Base-by-base conservation (phyloP, 2,329 filamentous ascomycete species). In the Colletotrichum camelliae region DNA sequence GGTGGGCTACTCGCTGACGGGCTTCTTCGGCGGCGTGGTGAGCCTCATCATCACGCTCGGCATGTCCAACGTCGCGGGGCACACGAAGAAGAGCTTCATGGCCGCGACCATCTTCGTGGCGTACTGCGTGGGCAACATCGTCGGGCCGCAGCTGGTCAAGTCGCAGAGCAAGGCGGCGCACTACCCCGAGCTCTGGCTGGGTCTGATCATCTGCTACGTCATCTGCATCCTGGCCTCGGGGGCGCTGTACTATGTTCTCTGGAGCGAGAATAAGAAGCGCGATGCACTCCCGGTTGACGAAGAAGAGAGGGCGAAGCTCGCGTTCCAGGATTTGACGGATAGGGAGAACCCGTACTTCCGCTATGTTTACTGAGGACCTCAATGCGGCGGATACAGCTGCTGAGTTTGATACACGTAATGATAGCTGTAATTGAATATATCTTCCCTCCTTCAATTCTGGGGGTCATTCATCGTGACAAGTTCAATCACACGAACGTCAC, bases 71-170 rank as follows among this genome's bases (percentile, higher is more conserved):
- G 93, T 95, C 0, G 93, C 94, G 0, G 94, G 94, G 0, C 90
- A 94, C 29, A 95, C 94, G 0, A 96, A 96, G 85, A 95, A 95
- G 87, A 94, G 92, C 77, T 92, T 94, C 79, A 95, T 94, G 88
- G 93, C 94, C 0, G 92, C 92, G 0, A 92, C 92, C 0, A 93
- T 94, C 2, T 96, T 95, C 77, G 93, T 94, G 0, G 93, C 93
- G 1, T 95, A 95, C 80, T 94, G 93, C 71, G 91, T 95, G 4
- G 89, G 94, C 2, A 95, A 95, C 79, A 95, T 96, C 67, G 91
- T 95, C 29, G 94, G 94, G 0, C 94, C 94, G 5, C 93, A 94
- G 83, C 86, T 95, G 52, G 90, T 95, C 55, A 91, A 90, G 79
- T 92, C 89, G n/a, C 86, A 93, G 82, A 93, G 91, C 1, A 93